Percentiles rank a stretch among this genome's conserved stretches.
phyloP scores from a whole-genome alignment of 345 rosid genomes.

The Abelmoschus esculentus region DNA sequence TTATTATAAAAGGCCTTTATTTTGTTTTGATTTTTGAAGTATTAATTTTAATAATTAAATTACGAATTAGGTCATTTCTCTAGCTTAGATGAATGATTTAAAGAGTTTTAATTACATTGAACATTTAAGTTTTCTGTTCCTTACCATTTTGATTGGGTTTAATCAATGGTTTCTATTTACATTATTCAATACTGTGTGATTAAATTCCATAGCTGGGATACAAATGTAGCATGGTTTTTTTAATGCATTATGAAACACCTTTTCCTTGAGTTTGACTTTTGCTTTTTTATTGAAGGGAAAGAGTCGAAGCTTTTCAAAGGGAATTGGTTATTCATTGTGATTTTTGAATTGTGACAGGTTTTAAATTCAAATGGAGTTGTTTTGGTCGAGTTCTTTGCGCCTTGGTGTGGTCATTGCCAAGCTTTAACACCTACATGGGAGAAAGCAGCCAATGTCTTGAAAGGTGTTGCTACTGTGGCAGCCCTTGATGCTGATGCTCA shows the following conservation, averaged over 20 bases:
- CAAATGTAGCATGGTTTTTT: neutral
- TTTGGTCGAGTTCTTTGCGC: conserved; percentile 95
- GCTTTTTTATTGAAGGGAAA: neutral
- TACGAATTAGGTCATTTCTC: neutral
- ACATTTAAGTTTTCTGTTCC: neutral
- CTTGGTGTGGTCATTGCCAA: conserved; percentile 99
- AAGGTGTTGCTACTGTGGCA: conserved; percentile 89
- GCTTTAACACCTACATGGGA: conserved; percentile 93
- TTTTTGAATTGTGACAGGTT: conserved; percentile 41
- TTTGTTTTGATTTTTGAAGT: neutral
- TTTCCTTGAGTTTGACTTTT: neutral
- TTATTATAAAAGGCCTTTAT: neutral
- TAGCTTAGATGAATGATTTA: neutral
- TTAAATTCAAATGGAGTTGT: conserved; percentile 77
- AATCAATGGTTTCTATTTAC: neutral
- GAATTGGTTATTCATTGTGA: neutral
- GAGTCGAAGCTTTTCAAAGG: neutral
- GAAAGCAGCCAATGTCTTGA: conserved; percentile 73
- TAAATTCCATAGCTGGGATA: neutral
- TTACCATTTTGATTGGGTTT: neutral
- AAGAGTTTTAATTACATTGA: neutral
- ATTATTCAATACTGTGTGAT: neutral
- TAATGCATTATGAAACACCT: neutral
- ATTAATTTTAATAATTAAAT: neutral
- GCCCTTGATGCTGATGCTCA: conserved; percentile 97